Evolutionary conservation across 1,284 basidiomycete species (phyloP).

Genomic region (Tranzscheliella williamsii): DNA sequence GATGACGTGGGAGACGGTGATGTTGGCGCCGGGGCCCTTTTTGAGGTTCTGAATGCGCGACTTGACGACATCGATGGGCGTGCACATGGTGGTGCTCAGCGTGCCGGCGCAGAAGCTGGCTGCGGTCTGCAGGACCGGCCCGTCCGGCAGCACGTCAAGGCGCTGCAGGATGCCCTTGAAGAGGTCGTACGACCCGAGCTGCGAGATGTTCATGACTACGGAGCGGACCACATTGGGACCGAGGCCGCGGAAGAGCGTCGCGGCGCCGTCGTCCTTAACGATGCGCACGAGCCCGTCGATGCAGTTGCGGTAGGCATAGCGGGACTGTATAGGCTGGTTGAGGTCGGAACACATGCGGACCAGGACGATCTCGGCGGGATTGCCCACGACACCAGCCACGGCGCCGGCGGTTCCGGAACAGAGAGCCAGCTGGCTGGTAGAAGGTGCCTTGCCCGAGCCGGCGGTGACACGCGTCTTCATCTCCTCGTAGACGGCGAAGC

Average conservation of each 20-base stretch:
- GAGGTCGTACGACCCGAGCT: slow-evolving; percentile 63
- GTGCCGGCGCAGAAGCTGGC: slow-evolving; percentile 62
- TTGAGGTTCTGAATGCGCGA: slow-evolving; percentile 60
- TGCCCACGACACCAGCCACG: slow-evolving; percentile 53
- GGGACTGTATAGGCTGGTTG: slow-evolving; percentile 50
- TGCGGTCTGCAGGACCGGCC: slow-evolving; percentile 61
- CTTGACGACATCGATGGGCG: slow-evolving; percentile 50
- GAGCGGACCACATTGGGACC: slow-evolving; percentile 65
- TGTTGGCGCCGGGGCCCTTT: slow-evolving; percentile 26
- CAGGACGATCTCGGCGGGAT: slow-evolving; percentile 65
- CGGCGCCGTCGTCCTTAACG: slow-evolving; percentile 63
- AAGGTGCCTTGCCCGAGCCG: slow-evolving; percentile 13
- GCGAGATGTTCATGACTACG: slow-evolving; percentile 65
- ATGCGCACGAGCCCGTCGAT: slow-evolving; percentile 64
- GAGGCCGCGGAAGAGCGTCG: slow-evolving; percentile 63
- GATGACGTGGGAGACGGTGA: slow-evolving; percentile 31
- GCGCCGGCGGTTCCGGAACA: slow-evolving; percentile 55
- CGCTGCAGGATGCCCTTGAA: slow-evolving; percentile 64
- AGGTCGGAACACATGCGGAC: slow-evolving; percentile 63
- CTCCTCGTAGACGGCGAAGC: slow-evolving; percentile 59
- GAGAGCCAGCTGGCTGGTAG: slow-evolving; percentile 30
- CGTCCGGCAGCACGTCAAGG: slow-evolving; percentile 57
- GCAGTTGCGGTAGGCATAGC: slow-evolving; percentile 62
- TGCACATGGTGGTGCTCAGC: slow-evolving; percentile 64
- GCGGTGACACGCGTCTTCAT: slow-evolving; percentile 42